Evolutionary conservation across 352 stramenopile genomes (phyloP).

Genomic region (Lagenidium giganteum): DNA sequence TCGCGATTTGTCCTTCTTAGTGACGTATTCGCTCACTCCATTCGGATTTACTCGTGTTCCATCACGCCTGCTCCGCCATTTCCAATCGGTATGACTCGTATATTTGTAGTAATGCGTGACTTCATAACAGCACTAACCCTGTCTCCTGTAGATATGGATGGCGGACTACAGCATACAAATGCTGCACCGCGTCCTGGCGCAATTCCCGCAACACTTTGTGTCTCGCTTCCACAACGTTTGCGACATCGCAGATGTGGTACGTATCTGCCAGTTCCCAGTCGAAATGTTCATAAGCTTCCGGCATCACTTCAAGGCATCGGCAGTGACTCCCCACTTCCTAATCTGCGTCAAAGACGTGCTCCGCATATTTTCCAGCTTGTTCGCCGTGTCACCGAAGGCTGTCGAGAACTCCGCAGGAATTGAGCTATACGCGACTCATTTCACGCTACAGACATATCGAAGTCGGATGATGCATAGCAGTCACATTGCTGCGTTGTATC

Average conservation of each 20-base stretch:
- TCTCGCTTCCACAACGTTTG: constrained; percentile 15
- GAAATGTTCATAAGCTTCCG: constrained; percentile 27
- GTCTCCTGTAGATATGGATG: constrained; percentile 53
- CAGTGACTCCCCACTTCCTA: constrained; percentile 26
- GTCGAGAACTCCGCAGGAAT: constrained; percentile 24
- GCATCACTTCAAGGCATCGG: constrained; percentile 23
- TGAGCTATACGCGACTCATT: constrained; percentile 33
- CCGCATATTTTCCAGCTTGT: constrained; percentile 36
- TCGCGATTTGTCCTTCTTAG: constrained; percentile 35
- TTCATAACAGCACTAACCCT: too few species aligned
- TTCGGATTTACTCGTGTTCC: constrained; percentile 33
- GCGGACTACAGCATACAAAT: constrained; percentile 33
- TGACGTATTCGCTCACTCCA: constrained; percentile 38
- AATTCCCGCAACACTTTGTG: constrained; percentile 34
- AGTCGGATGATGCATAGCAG: constrained; percentile 20
- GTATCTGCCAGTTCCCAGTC: constrained; percentile 34
- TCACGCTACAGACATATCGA: constrained; percentile 32
- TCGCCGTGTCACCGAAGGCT: constrained; percentile 28
- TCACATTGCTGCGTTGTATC: constrained; percentile 15
- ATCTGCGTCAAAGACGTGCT: constrained; percentile 40
- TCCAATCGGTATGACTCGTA: constrained; percentile 51
- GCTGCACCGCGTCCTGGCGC: constrained; percentile 29
- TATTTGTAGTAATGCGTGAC: too few species aligned
- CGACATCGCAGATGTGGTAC: constrained; percentile 8
- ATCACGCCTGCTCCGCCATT: constrained; percentile 52